Evolutionary conservation across 2,329 filamentous ascomycete species (phyloP).

Genomic region (Penicillium polonicum): DNA sequence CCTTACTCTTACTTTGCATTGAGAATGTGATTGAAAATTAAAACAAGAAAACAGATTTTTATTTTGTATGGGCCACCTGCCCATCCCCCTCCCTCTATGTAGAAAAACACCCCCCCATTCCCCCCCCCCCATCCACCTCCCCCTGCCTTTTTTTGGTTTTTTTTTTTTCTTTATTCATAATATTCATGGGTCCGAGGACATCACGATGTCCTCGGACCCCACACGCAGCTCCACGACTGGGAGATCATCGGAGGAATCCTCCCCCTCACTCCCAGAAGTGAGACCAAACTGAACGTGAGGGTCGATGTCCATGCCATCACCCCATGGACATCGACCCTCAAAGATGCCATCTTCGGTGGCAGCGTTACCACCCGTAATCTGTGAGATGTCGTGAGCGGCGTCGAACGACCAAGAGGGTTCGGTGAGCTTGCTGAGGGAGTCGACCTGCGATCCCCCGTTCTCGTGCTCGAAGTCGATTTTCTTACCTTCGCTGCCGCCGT

Average conservation of each 20-base stretch:
- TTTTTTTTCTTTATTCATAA: background rate
- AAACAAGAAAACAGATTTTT: constrained; percentile 6
- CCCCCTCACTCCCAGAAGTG: constrained; percentile 31
- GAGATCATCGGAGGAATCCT: constrained; percentile 39
- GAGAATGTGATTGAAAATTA: background rate
- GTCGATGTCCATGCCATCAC: constrained; percentile 33
- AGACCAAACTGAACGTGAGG: constrained; percentile 18
- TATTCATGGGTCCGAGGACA: constrained; percentile 21
- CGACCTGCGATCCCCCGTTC: constrained; percentile 18
- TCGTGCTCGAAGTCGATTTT: constrained; percentile 33
- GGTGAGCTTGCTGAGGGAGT: constrained; percentile 26
- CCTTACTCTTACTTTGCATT: background rate
- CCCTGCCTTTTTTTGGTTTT: background rate
- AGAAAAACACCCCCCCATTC: background rate
- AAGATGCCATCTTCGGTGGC: constrained; percentile 33
- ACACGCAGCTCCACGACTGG: constrained; percentile 45
- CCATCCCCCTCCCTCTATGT: background rate
- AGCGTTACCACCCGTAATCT: constrained; percentile 28
- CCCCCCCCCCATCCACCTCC: background rate
- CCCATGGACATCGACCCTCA: constrained; percentile 32
- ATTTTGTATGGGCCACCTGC: constrained; percentile 1
- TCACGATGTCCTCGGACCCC: constrained; percentile 34
- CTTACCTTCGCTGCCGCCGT: constrained; percentile 30
- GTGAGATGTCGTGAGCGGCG: constrained; percentile 31
- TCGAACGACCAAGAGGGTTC: constrained; percentile 42